Evolutionary conservation across 2,329 filamentous ascomycete species (phyloP).

Genomic region (Dactylonectria estremocensis): DNA sequence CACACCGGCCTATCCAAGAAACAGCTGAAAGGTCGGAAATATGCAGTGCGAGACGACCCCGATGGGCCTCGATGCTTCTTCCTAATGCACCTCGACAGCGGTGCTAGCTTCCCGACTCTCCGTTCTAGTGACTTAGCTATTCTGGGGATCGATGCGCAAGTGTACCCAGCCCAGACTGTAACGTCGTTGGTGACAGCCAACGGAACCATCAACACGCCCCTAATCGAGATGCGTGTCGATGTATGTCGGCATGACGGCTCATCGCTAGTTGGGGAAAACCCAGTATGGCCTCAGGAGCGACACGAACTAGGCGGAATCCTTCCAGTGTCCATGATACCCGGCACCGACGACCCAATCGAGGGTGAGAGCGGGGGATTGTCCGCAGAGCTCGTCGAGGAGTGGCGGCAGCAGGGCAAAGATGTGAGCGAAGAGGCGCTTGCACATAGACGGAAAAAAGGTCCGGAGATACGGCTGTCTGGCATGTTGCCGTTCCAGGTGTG

Average conservation of each 20-base stretch:
- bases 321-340: conserved; percentile 41
- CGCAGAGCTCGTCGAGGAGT: conserved; percentile 14
- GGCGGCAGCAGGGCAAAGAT: conserved; percentile 30
- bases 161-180: conserved; percentile 43
- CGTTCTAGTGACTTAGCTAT: conserved; percentile 39
- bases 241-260: conserved; percentile 44
- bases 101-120: conserved; percentile 42
- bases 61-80: conserved; percentile 41
- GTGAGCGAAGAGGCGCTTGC: conserved; percentile 40
- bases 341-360: conserved; percentile 6
- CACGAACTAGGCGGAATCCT: conserved; percentile 44
- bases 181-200: conserved; percentile 36
- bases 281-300: conserved; percentile 44
- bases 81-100: conserved; percentile 47
- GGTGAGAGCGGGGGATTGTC: conserved; percentile 31
- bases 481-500: conserved; percentile 48
- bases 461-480: conserved; percentile 42
- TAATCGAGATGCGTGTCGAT: conserved; percentile 47
- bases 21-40: conserved; percentile 10
- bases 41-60: conserved; percentile 34
- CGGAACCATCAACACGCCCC: conserved; percentile 18
- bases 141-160: conserved; percentile 38
- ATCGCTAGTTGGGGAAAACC: conserved; percentile 44
- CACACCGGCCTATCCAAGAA: conserved; percentile 11
- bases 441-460: conserved; percentile 20